Conservation (phyloP, 352 stramenopile species). For the Pythium brassicae region DNA sequence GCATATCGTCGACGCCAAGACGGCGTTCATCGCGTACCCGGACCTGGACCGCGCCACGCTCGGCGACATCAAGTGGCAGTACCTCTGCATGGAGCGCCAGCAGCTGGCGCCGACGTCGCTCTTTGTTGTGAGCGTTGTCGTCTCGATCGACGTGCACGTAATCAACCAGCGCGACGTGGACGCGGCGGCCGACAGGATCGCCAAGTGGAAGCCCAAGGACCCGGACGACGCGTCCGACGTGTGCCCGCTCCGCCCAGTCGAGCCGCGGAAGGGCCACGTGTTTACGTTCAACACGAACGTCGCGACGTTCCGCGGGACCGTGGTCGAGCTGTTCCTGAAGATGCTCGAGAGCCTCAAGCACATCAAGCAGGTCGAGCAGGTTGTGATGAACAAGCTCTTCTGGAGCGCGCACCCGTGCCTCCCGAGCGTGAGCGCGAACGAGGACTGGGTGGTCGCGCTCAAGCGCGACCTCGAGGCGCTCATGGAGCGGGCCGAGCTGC, state of each 20-base stretch:
- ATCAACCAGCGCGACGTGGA: conserved; percentile 82
- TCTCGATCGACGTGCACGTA: conserved; percentile 62
- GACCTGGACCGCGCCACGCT: conserved; percentile 60
- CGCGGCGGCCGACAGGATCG: conserved; percentile 34
- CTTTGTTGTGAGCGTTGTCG: conserved; percentile 68
- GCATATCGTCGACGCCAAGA: conserved; percentile 72
- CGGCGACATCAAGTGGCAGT: conserved; percentile 75
- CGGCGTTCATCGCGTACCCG: conserved; percentile 55
- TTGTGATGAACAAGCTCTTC: conserved; percentile 94
- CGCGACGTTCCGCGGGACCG: conserved; percentile 42
- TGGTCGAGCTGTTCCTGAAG: conserved; percentile 73
- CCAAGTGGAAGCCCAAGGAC: conserved; percentile 60
- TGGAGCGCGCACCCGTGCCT: conserved; percentile 92
- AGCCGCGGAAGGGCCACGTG: conserved; percentile 37
- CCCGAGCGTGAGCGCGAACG: conserved; percentile 68
- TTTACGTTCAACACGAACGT: conserved; percentile 75
- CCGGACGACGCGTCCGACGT: conserved; percentile 60
- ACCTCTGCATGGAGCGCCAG: conserved; percentile 71
- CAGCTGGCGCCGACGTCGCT: conserved; percentile 49
- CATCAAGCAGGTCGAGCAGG: conserved; percentile 87
- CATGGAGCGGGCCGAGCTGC: conserved; percentile 52
- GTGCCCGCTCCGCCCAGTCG: conserved; percentile 44
- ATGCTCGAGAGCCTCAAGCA: conserved; percentile 79
- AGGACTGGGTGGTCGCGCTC: conserved; percentile 79
- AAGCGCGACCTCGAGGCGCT: conserved; percentile 48